Conservation (phyloP, 2,329 filamentous ascomycete species). For the Samsoniella hepiali region DNA sequence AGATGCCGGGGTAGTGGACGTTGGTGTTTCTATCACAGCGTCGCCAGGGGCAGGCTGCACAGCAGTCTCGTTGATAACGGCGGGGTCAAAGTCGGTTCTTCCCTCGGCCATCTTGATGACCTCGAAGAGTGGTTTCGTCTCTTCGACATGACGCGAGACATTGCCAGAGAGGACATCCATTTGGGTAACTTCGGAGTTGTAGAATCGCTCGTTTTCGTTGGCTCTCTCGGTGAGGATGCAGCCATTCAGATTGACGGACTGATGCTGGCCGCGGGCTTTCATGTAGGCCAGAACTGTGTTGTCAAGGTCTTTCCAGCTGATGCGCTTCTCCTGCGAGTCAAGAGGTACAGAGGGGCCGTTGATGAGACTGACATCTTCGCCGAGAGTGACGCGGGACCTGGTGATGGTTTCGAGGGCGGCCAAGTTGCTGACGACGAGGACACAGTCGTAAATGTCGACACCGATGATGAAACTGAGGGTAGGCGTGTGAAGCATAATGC, state of each 20-base stretch:
- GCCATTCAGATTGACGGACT: constrained; percentile 52
- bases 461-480: constrained; percentile 87
- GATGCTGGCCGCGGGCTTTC: constrained; percentile 55
- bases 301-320: constrained; percentile 50
- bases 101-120: constrained; percentile 88
- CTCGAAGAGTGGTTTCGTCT: constrained; percentile 64
- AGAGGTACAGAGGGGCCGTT: constrained; percentile 67
- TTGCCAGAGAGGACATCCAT: constrained; percentile 57
- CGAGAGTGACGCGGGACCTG: constrained; percentile 72
- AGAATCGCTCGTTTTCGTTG: constrained; percentile 61
- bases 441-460: constrained; percentile 93
- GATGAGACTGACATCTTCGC: constrained; percentile 73
- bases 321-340: constrained; percentile 50
- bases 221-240: constrained; percentile 54
- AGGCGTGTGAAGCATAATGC: constrained; percentile 84
- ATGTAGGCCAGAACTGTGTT: constrained; percentile 57
- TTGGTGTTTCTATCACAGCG: constrained; percentile 51
- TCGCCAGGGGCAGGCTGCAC: constrained; percentile 74
- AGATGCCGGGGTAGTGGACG: constrained; percentile 32
- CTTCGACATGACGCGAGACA: constrained; percentile 51
- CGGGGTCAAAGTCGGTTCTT: constrained; percentile 68
- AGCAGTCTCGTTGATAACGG: constrained; percentile 60
- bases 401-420: constrained; percentile 82
- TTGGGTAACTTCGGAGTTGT: constrained; percentile 47
- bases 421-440: constrained; percentile 86